These are phyloP conservation scores for Ceratobasidium sp. DNA, from an alignment of 1,284 basidiomycete genomes.

Conservation along the genomic window DNA sequence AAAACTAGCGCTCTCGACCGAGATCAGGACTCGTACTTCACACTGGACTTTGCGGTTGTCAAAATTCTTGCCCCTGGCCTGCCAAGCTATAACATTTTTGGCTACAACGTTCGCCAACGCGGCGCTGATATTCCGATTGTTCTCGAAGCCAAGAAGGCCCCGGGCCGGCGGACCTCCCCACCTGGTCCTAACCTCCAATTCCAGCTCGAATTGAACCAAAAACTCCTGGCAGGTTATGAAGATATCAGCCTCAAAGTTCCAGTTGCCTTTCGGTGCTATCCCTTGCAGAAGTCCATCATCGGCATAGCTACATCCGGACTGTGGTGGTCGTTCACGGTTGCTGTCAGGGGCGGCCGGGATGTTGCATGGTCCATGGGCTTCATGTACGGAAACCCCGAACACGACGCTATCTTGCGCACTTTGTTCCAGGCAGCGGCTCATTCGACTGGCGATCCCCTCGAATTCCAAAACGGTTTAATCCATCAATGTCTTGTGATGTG, in stretches of 20 bases:
- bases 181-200: not conserved
- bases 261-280: not conserved
- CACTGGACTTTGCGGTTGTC: not conserved
- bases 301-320: not conserved
- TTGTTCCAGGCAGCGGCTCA: not conserved
- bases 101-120: not conserved
- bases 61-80: not conserved
- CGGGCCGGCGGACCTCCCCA: not conserved
- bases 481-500: no score
- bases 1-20: not conserved
- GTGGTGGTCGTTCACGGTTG: not conserved
- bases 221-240: not conserved
- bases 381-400: not conserved
- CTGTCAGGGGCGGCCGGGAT: not conserved
- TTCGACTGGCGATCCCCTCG: not conserved
- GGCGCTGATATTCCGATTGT: not conserved
- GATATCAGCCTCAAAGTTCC: not conserved
- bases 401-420: not conserved
- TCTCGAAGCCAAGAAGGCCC: not conserved
- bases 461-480: no score
- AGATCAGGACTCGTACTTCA: not conserved
- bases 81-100: not conserved
- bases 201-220: not conserved
- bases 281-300: not conserved
- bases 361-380: not conserved